Evolutionary conservation across 2,329 filamentous ascomycete species (phyloP), one percentile per base, ranked within the genome.

Genomic region (Venturia pyrina): DNA sequence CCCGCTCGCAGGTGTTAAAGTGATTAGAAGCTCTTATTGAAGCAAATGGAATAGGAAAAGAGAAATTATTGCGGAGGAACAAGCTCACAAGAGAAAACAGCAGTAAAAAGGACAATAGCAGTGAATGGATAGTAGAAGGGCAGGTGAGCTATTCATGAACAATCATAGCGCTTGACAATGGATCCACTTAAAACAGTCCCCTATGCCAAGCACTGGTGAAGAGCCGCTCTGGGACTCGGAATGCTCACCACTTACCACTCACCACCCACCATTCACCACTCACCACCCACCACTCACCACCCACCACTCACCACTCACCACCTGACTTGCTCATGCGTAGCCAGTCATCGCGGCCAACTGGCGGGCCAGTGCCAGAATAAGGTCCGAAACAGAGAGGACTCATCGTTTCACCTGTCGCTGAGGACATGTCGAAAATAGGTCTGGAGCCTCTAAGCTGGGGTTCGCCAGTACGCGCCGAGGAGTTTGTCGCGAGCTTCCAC

Each of bases 381-480:
- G 59, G 2, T 11, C 28, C 37, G 59, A 43, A 32, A 44, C 37
- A 44, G 28, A 32, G 43, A 15, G 37, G 43, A 46, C 60, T 46
- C 40, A 46, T 46, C 34, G 43, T 43, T 62, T 46, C 60, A 62
- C 24, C 60, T 43, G 37, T 62, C 60, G 40, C 43, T 62, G 37
- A 62, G 40, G 28, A 44, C 15, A 59, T 19, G 40, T 62, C 76
- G 75, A 76, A 74, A 74, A 69, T 73, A 73, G 74, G 74, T 74
- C 69, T 70, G 71, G 72, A 71, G 70, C 70, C 71, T 74, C 68
- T 67, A 67, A 69, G 72, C 71, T 73, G 69, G 72, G 62, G 72
- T 71, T 72, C 72, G 71, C 72, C 69, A 70, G 32, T 77, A 76
- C 71, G 73, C 76, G 75, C 75, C 75, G 69, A 71, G 69, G 71